These are phyloP conservation scores for Camelina hispida DNA, from an alignment of 345 rosid genomes.

Conservation along the genomic window DNA sequence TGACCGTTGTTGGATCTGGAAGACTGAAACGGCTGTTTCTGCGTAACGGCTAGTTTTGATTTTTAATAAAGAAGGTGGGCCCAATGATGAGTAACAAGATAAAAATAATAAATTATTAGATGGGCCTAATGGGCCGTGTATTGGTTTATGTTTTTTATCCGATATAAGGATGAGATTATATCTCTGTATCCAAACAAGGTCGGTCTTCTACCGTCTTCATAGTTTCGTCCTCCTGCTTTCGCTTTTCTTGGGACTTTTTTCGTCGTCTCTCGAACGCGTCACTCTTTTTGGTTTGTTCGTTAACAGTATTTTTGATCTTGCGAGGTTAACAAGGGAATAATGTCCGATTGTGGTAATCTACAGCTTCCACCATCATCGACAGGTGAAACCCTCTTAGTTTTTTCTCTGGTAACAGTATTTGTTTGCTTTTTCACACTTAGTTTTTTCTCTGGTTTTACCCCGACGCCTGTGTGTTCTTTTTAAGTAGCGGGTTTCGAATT, in stretches of 20 bases:
- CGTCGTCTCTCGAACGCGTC: conserved; percentile 31
- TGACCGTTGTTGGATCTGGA: conserved; percentile 42
- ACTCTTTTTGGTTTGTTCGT: background rate
- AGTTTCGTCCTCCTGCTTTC: conserved; percentile 8
- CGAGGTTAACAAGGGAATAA: conserved; percentile 7
- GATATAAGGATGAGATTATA: background rate
- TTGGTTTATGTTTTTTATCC: conserved; percentile 7
- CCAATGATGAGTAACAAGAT: conserved; percentile 3
- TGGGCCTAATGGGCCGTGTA: conserved; percentile 27
- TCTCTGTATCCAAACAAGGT: conserved; percentile 33
- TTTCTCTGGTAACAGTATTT: background rate
- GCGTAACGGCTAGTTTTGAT: conserved; percentile 38
- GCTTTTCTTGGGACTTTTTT: background rate
- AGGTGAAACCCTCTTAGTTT: conserved; percentile 29
- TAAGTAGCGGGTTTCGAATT: background rate
- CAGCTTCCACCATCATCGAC: conserved; percentile 39
- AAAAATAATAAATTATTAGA: background rate
- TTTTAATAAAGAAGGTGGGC: conserved; percentile 9
- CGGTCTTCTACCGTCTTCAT: conserved; percentile 26
- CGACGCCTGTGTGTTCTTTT: background rate
- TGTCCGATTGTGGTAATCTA: conserved; percentile 28
- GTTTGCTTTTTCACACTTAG: background rate
- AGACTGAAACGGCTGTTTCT: conserved; percentile 12
- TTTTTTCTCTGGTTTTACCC: background rate
- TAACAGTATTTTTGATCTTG: conserved; percentile 11